Conservation (phyloP, 108 stramenopile species). For the Bacterosira constricta region DNA sequence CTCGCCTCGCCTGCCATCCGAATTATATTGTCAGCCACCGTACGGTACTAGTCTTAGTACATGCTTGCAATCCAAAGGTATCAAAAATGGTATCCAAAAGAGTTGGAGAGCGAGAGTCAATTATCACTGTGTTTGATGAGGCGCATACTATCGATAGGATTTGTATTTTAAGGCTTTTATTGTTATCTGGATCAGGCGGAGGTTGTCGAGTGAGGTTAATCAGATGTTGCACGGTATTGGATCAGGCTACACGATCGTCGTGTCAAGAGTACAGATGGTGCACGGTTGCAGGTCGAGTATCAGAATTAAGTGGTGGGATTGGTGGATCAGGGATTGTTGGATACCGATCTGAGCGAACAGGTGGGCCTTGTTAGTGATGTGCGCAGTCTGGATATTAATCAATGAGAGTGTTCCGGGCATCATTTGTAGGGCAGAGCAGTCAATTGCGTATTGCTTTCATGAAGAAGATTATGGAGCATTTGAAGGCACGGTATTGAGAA, state of each 20-base stretch:
- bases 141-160: conserved; percentile 99
- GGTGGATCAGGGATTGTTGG: conserved; percentile 84
- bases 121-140: conserved; percentile 98
- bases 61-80: conserved; percentile 96
- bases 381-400: conserved; percentile 77
- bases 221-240: conserved; percentile 93
- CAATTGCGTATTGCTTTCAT: conserved; percentile 94
- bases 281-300: conserved; percentile 90
- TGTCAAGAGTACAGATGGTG: conserved; percentile 84
- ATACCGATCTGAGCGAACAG: too few relatives aligned
- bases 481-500: conserved; percentile 75
- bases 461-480: conserved; percentile 90
- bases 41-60: conserved; percentile 97
- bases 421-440: conserved; percentile 97
- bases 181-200: conserved; percentile 93
- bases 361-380: conserved; percentile 73
- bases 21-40: conserved; percentile 97
- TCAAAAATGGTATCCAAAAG: conserved; percentile 90
- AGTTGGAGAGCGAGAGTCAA: conserved; percentile 96
- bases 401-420: conserved; percentile 98
- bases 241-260: conserved; percentile 87
- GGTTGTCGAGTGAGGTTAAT: conserved; percentile 84
- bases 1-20: too few relatives aligned
- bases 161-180: conserved; percentile 96
- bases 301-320: conserved; percentile 83